Base-by-base conservation (phyloP, 1,284 basidiomycete species). In the Malassezia psittaci region DNA sequence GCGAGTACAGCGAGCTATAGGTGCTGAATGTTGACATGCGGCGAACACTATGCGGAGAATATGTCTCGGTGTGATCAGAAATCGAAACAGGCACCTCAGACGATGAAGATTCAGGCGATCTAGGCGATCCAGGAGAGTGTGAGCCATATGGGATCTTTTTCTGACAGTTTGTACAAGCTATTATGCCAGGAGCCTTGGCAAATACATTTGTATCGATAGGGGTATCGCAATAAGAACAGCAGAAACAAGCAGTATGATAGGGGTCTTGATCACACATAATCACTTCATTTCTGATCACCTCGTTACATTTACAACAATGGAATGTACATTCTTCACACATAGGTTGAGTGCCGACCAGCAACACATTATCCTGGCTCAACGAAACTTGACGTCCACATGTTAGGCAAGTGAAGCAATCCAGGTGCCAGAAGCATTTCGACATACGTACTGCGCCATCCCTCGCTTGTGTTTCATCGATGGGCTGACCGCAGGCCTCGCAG, bases 201-300 rank as follows among this genome's bases (percentile, higher is more conserved):
- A 44, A 57, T 3, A 50, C 40, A n/a, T 41, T 43, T 1, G 55
- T 29, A 10, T 47, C 40, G 21, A 57, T 52, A 15, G 32, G 38
- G 4, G n/a, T 24, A 12, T n/a, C 13, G 21, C 55, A 57, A 5
- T 15, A 9, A 10, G 24, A 32, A 18, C 55, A 57, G 18, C 39
- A 8, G 41, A 57, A 57, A 33, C 55, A 57, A 21, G 16, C 15
- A n/a, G 45, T 37, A 21, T 57, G 55, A 15, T 57, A 57, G 13
- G 55, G 50, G 40, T 52, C 55, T 29, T 48, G 40, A 29, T 51
- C 55, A 43, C 55, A 57, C 41, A 57, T 45, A 24, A 57, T 18
- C 15, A 51, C 50, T 34, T 57, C 55, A 21, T 57, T 49, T 11
- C 32, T 24, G 33, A 57, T 52, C 2, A 44, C 49, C 32, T 43